Base-by-base conservation (phyloP, 179 eudicot genomes). In the Pouteria campechiana region DNA sequence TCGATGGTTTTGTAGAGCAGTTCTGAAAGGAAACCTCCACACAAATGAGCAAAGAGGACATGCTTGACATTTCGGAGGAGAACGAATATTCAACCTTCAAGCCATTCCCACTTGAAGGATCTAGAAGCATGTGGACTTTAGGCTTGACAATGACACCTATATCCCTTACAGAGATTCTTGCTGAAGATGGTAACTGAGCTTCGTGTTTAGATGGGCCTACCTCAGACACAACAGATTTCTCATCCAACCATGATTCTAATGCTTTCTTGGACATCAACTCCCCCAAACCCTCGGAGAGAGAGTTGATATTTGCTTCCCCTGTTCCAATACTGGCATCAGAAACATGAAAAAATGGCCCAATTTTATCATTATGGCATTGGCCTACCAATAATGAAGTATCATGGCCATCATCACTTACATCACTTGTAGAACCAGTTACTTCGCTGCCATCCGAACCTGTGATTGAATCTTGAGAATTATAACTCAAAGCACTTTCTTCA, bases 171-270 rank as follows among this genome's bases (percentile, higher is more conserved):
- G 87, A 74, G 48, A 90, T 86, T 72, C 80, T 77, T 21, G 87
- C 94, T 7, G 54, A 63, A 59, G 87, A 79, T 54, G 54, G n/a
- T n/a, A n/a, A n/a, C n/a, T n/a, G n/a, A n/a, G n/a, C n/a, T n/a
- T n/a, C n/a, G n/a, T n/a, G n/a, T n/a, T n/a, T n/a, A n/a, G n/a
- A n/a, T n/a, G n/a, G n/a, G n/a, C n/a, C n/a, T n/a, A n/a, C n/a
- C n/a, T n/a, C n/a, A n/a, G n/a, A n/a, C 42, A 55, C 47, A 65
- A 28, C 38, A 45, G 86, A 76, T 43, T 54, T 64, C 50, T 73
- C 95, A 46, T 72, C 72, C 74, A 86, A 64, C 97, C 97, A 89
- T 50, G 95, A 86, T 48, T 90, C 98, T 39, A 86, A 69, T 56
- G 76, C 65, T 41, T 68, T 73, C 55, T 63, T 70, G 25, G 94